phyloP scores from a whole-genome alignment of 495 filamentous ascomycete species.

The Neurospora sp. region DNA sequence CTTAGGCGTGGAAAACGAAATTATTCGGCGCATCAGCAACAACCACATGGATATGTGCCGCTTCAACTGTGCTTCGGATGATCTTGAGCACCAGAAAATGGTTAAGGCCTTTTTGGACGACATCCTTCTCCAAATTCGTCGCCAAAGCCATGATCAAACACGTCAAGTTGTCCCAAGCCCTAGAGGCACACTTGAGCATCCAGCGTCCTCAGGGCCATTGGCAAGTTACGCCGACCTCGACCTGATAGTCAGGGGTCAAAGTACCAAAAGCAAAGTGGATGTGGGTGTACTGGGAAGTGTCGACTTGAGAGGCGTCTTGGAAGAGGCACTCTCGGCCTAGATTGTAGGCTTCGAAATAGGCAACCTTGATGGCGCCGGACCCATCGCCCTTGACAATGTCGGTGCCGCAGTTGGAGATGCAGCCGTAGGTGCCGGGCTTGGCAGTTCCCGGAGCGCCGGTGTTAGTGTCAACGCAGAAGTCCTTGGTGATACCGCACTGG shows the following conservation, averaged over 20 bases:
- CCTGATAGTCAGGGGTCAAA: conserved; percentile 7
- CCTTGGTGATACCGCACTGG: conserved; percentile 33
- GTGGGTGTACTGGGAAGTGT: conserved; percentile 16
- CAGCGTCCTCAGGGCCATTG: too few species aligned
- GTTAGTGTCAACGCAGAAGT: conserved; percentile 32
- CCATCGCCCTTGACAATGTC: conserved; percentile 10
- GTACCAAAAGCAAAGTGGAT: conserved; percentile 19
- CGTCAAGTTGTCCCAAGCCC: too few species aligned
- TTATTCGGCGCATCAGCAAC: too few species aligned
- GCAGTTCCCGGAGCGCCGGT: conserved; percentile 28
- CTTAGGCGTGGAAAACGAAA: too few species aligned
- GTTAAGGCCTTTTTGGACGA: too few species aligned
- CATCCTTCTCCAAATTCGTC: too few species aligned
- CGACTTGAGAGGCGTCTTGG: conserved; percentile 8
- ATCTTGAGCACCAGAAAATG: too few species aligned
- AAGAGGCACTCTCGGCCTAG: conserved; percentile 16
- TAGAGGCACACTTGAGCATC: too few species aligned
- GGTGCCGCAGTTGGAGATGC: conserved; percentile 37
- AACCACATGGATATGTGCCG: too few species aligned
- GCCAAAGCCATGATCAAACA: too few species aligned
- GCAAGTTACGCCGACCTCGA: conserved; percentile 12
- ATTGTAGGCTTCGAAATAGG: conserved; percentile 25
- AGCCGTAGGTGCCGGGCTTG: conserved; percentile 24
- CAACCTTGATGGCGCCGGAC: conserved; percentile 10
- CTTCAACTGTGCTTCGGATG: too few species aligned